Percentiles rank a stretch among this genome's conserved stretches.
These are phyloP conservation scores for Abrus pulchellus DNA, from an alignment of 306 rosid genomes.

Conservation along the genomic window DNA sequence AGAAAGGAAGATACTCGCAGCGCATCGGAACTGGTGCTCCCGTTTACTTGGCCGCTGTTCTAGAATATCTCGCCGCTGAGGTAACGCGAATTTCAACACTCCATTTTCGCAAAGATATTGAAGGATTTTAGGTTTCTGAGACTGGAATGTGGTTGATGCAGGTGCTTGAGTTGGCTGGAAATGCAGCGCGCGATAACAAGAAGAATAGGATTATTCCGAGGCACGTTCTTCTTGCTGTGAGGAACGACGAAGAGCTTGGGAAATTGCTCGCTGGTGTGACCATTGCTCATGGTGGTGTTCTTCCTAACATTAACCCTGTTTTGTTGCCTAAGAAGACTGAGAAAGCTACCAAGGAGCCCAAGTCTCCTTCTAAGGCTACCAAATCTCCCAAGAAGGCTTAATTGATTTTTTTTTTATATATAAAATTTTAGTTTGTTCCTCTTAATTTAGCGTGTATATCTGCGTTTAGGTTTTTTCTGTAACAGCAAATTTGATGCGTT, in stretches of 20 bases:
- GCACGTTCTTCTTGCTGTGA: constrained; percentile 78
- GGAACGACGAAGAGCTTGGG: constrained; percentile 89
- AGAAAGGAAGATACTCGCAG: constrained; percentile 74
- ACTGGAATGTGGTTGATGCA: constrained; percentile 28
- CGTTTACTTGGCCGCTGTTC: constrained; percentile 72
- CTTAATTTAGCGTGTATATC: constrained; percentile 52
- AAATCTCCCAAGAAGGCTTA: constrained; percentile 84
- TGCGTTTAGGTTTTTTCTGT: constrained; percentile 17
- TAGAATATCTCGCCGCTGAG: constrained; percentile 79
- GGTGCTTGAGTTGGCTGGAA: constrained; percentile 93
- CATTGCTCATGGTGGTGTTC: constrained; percentile 88
- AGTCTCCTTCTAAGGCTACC: constrained; percentile 70
- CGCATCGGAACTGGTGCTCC: constrained; percentile 76
- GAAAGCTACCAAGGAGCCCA: constrained; percentile 58
- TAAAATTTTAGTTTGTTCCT: background rate
- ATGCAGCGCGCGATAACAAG: constrained; percentile 93
- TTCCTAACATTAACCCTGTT: constrained; percentile 83
- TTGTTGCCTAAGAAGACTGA: constrained; percentile 79
- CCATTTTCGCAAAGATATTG: background rate
- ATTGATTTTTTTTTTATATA: background rate
- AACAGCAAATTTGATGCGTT: background rate
- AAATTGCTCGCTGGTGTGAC: constrained; percentile 86
- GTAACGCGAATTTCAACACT: constrained; percentile 22
- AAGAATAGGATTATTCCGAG: constrained; percentile 82
- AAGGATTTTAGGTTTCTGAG: background rate